Evolutionary conservation across 192 early-diverging fungal genomes (phyloP), one percentile per base, ranked within the genome.

Genomic region (Coemansia brasiliensis): DNA sequence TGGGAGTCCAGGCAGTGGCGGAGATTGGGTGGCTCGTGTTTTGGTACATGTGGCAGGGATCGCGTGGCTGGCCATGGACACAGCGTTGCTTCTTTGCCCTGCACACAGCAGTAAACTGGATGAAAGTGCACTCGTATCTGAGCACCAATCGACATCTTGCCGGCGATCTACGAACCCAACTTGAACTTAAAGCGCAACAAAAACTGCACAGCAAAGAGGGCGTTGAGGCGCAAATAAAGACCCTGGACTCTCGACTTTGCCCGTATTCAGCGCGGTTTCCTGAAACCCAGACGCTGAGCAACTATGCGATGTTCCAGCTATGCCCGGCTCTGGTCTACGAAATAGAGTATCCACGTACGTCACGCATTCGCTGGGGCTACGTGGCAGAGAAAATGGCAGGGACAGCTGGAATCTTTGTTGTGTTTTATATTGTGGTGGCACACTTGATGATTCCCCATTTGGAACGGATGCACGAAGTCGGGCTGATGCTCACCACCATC

Each of bases 71-170:
- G 93, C 86, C 85, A 13, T 95, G 93, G 92, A 87, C 92, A 8
- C 93, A 98, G 72, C 85, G 86, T 6, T 90, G 91, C 43, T 92
- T 88, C 40, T 92, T 96, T 69, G 82, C 84, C 0, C 74, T 96
- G 26, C 96, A 98, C 67, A 83, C 87, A 2, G 90, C 92, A 39
- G 86, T 91, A 13, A 95, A 94, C 87, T 82, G 96, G 69, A 94
- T 98, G 93, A 98, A 98, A 64, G 84, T 93, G 63, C 92, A 94
- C 67, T 95, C 94, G n/a, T 98, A 98, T 61, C 84, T 88, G 21
- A 79, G 85, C 38, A 85, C 85, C 54, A 95, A 94, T 69, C 85
- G 85, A 21, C 86, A 89, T 9, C 69, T 92, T 9, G 87, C 88
- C 3, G 51, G 65, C 6, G 52, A 54, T 18, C 49, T 55, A 48